A percentile compares a stretch with the other conserved stretches of the same genome.
phyloP scores from a whole-genome alignment of 2,329 filamentous ascomycete species.

The Epichloe glyceriae region DNA sequence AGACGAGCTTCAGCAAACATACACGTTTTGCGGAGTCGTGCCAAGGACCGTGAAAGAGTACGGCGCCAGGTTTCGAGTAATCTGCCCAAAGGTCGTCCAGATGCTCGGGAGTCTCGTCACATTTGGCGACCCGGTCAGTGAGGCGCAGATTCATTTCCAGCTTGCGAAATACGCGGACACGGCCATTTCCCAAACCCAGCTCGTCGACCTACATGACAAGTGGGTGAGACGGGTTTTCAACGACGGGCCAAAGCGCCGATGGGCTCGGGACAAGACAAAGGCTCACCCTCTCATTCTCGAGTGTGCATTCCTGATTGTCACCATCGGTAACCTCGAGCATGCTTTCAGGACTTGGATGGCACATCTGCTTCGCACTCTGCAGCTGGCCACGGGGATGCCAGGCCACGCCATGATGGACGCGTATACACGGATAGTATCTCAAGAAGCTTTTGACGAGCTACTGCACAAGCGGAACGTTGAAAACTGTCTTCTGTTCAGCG shows the following conservation, averaged over 20 bases:
- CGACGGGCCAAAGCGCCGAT: background rate
- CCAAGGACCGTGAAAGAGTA: constrained; percentile 11
- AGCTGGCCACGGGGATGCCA: background rate
- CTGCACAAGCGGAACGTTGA: constrained; percentile 1
- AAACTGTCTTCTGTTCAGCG: constrained; percentile 7
- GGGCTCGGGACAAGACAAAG: background rate
- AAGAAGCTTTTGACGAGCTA: constrained; percentile 3
- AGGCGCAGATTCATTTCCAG: background rate
- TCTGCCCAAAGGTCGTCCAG: constrained; percentile 7
- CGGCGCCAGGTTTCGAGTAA: constrained; percentile 6
- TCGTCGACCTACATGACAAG: background rate
- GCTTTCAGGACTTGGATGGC: background rate
- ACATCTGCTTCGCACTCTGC: constrained; percentile 4
- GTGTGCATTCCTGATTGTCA: constrained; percentile 5
- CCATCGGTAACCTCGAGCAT: background rate
- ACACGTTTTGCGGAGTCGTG: constrained; percentile 12
- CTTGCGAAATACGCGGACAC: background rate
- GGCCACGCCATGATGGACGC: background rate
- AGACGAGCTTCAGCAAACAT: background rate
- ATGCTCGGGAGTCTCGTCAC: constrained; percentile 9
- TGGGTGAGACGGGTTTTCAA: background rate
- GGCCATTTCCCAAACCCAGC: background rate
- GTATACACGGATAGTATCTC: background rate
- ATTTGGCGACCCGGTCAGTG: background rate
- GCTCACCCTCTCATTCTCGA: constrained; percentile 4